Evolutionary conservation across 2,329 filamentous ascomycete genomes (phyloP), one percentile per base, ranked within the genome.

Genomic region (Colletotrichum sp.): DNA sequence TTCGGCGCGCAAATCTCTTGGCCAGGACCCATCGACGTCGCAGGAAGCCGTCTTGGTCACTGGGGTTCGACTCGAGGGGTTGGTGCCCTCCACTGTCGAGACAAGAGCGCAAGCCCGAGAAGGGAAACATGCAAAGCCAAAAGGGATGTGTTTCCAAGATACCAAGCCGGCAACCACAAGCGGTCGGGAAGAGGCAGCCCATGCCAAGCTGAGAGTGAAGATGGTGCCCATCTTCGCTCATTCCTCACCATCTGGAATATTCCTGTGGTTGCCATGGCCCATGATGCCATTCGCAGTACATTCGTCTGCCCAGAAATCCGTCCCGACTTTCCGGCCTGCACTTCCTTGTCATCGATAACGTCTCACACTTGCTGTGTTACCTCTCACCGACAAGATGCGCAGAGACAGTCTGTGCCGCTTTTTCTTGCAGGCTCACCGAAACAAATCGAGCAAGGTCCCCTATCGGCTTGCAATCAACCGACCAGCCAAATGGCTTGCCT

Each of bases 81-180:
- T 61, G 36, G 58, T 60, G 70, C 48, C 60, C 32, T 52, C 34
- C 48, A 36, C 70, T 66, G 67, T 61, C 67, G 48, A 66, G 55
- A 67, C 70, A 69, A 55, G 43, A 58, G 30, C n/a, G 69, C 15
- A 69, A n/a, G 18, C 32, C 70, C 30, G 16, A 32, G 56, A 66
- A 65, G 16, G 64, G 48, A 69, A 61, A 66, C 48, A 52, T n/a
- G 24, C 70, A 65, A 12, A 32, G 8, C 36, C 70, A 60, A 55
- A 66, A 32, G 26, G 58, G 70, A 36, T 43, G 18, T 48, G 30
- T 65, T 67, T 56, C 69, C 70, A 73, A 69, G 74, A 74, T 58
- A 74, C 74, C 74, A 76, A 76, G 74, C 74, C 74, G 74, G 74
- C 74, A 76, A 28, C 24, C 66, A 66, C 71, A 75, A 75, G 74